A percentile compares a stretch with the other conserved stretches of the same genome.
phyloP scores from a whole-genome alignment of 129 eudicot species.

The Solidago caesia region DNA sequence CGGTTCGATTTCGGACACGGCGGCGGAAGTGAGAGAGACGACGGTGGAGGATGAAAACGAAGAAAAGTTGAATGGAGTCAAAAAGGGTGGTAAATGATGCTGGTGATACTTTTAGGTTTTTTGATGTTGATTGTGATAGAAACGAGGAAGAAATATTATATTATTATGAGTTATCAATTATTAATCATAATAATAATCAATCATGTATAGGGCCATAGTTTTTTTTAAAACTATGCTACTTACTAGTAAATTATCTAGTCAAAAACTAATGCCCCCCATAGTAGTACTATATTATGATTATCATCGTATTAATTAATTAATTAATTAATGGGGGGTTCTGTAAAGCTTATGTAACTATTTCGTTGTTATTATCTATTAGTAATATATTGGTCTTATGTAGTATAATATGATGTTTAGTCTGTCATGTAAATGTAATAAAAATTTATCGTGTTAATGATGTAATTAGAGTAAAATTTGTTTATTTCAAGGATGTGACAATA shows the following conservation, averaged over 20 bases:
- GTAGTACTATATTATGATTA: not conserved
- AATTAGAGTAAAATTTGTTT: not conserved
- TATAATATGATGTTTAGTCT: not conserved
- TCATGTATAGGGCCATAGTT: not conserved
- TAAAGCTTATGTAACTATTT: conserved; percentile 7
- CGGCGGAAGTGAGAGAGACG: conserved; percentile 16
- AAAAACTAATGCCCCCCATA: too few species aligned
- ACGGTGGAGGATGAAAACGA: conserved; percentile 18
- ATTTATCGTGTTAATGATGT: not conserved
- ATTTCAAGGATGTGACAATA: not conserved
- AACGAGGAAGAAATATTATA: conserved; percentile 29
- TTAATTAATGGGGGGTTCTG: conserved; percentile 29
- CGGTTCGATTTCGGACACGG: not conserved
- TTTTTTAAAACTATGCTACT: too few species aligned
- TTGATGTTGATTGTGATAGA: conserved; percentile 44
- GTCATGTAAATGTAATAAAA: not conserved
- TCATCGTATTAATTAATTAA: not conserved
- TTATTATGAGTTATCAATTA: not conserved
- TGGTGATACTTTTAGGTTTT: conserved; percentile 17
- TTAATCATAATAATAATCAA: not conserved
- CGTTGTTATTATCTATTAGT: not conserved
- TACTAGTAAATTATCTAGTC: too few species aligned
- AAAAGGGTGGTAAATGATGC: conserved; percentile 15
- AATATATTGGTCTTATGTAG: too few species aligned
- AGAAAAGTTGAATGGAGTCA: conserved; percentile 23